A percentile compares a stretch with the other conserved stretches of the same genome.
Evolutionary conservation across 148 eudicot species (phyloP).

Genomic region (Persicaria tinctoria): DNA sequence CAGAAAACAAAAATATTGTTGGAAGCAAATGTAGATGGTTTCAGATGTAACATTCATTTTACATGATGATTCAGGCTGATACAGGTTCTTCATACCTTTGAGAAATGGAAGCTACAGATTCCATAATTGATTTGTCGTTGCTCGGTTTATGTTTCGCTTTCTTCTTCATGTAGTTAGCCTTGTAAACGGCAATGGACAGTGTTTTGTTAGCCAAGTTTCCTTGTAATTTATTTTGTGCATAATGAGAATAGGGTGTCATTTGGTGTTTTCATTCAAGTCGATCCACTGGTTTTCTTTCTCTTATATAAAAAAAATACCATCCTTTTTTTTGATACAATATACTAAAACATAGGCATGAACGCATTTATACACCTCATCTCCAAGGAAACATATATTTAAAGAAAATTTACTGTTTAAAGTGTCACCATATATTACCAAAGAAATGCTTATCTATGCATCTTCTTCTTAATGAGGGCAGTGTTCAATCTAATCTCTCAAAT

Average conservation of each 20-base stretch:
- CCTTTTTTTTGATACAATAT: no score
- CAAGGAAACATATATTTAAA: no score
- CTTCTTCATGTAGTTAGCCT: conserved; percentile 3
- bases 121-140: neutral
- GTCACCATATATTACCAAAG: no score
- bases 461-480: no score
- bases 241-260: conserved; percentile 10
- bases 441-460: no score
- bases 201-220: neutral
- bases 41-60: conserved; percentile 3
- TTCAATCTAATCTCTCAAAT: no score
- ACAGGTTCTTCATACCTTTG: neutral
- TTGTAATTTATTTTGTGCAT: conserved; percentile 2
- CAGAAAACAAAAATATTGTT: neutral
- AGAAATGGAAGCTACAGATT: neutral
- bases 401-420: no score
- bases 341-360: no score
- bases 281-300: neutral
- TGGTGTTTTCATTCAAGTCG: neutral
- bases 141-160: neutral
- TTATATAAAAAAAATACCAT: neutral
- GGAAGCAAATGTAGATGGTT: neutral
- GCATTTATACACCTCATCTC: no score
- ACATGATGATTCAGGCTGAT: neutral
- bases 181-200: conserved; percentile 13